These are phyloP conservation scores for Trichophyton schoenleinii DNA, from an alignment of 2,329 filamentous ascomycete genomes.

Conservation along the genomic window DNA sequence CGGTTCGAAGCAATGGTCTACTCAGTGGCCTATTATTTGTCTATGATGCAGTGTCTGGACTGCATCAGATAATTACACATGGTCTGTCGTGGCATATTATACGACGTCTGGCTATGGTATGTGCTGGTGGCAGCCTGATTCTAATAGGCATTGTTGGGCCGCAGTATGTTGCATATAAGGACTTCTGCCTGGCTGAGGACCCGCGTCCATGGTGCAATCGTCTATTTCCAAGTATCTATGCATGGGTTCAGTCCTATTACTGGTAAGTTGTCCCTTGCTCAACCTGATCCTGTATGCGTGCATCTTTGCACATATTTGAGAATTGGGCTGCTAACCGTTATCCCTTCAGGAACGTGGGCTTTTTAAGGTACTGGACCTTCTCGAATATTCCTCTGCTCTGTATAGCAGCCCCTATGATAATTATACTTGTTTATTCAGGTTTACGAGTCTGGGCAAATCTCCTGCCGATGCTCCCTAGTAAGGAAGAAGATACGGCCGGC, in stretches of 20 bases:
- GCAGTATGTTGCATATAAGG: conserved; percentile 60
- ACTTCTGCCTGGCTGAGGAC: conserved; percentile 46
- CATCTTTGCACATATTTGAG: background rate
- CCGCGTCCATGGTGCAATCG: conserved; percentile 61
- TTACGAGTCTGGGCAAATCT: conserved; percentile 28
- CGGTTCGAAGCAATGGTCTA: conserved; percentile 74
- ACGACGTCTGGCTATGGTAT: conserved; percentile 45
- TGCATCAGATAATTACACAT: conserved; percentile 31
- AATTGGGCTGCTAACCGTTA: conserved; percentile 6
- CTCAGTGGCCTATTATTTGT: conserved; percentile 68
- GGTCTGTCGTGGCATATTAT: conserved; percentile 30
- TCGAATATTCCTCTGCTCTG: conserved; percentile 80
- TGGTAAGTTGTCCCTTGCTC: conserved; percentile 49
- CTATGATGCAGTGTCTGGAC: conserved; percentile 41
- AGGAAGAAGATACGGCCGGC: conserved; percentile 8
- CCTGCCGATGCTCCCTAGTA: background rate
- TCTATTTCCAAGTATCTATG: conserved; percentile 73
- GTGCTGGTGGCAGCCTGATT: conserved; percentile 55
- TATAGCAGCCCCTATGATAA: conserved; percentile 65
- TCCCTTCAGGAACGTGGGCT: conserved; percentile 62
- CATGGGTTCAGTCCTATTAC: conserved; percentile 77
- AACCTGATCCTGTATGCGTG: background rate
- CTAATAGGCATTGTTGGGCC: conserved; percentile 57
- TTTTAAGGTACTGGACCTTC: conserved; percentile 79
- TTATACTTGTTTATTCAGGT: conserved; percentile 46